phyloP scores from a whole-genome alignment of 2,329 filamentous ascomycete species.

The Colletotrichum siamense region DNA sequence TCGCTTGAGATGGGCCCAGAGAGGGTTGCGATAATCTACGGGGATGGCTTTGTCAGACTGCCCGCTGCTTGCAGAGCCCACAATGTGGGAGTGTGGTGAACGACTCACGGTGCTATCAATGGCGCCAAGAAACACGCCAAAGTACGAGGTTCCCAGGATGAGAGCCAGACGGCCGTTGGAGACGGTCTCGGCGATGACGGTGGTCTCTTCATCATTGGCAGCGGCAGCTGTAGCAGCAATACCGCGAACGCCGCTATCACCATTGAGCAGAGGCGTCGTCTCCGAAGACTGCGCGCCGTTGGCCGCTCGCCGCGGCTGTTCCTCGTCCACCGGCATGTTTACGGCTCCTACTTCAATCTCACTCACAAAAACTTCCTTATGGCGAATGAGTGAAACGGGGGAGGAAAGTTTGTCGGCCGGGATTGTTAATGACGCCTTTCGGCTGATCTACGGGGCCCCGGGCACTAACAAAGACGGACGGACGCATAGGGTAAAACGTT shows the following conservation, averaged over 20 bases:
- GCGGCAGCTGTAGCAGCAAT: neutral
- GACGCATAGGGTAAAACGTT: neutral
- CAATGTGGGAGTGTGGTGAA: neutral
- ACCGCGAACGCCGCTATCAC: neutral
- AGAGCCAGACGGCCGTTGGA: constrained; percentile 54
- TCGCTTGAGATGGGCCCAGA: constrained; percentile 83
- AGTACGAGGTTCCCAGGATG: constrained; percentile 58
- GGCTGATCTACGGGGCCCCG: constrained; percentile 2
- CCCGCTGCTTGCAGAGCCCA: neutral
- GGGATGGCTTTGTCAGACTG: neutral
- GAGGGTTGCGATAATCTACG: constrained; percentile 76
- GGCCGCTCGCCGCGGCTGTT: neutral
- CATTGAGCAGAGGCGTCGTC: constrained; percentile 20
- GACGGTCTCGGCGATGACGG: constrained; percentile 53
- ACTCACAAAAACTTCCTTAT: neutral
- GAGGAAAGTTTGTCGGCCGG: neutral
- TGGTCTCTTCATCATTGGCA: constrained; percentile 47
- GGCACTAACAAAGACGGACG: neutral
- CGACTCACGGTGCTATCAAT: constrained; percentile 52
- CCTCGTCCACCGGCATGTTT: constrained; percentile 10
- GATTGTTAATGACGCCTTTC: neutral
- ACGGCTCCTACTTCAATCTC: neutral
- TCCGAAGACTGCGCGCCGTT: constrained; percentile 7
- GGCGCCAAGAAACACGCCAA: constrained; percentile 69
- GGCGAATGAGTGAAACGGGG: neutral